Conservation (phyloP, 208 protist species). For the Angomonas deanei region DNA sequence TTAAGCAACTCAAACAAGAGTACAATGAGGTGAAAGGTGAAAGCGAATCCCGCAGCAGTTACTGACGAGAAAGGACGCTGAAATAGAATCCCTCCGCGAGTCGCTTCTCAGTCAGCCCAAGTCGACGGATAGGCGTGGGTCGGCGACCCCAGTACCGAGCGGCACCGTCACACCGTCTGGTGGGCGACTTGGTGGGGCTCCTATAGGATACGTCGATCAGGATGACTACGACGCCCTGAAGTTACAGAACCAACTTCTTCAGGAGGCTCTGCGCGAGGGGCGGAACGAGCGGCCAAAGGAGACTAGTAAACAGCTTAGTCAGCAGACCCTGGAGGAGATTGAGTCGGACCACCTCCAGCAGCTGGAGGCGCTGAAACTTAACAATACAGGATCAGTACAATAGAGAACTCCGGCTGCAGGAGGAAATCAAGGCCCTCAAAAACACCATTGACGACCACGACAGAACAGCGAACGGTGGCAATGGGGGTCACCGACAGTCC, state of each 20-base stretch:
- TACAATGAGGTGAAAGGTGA: constrained; percentile 25
- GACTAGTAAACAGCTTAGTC: constrained; percentile 19
- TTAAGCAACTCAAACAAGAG: constrained; percentile 21
- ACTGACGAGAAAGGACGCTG: constrained; percentile 25
- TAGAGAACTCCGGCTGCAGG: constrained; percentile 27
- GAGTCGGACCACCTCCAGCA: constrained; percentile 63
- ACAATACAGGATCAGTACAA: constrained; percentile 46
- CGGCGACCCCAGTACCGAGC: not conserved
- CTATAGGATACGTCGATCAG: constrained; percentile 37
- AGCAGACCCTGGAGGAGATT: constrained; percentile 43
- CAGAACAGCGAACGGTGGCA: constrained; percentile 8
- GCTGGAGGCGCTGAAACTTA: constrained; percentile 45
- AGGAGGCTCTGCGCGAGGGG: constrained; percentile 38
- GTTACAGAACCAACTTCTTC: constrained; percentile 49
- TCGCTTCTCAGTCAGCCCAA: constrained; percentile 10
- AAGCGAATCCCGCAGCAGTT: constrained; percentile 29
- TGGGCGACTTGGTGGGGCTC: not conserved
- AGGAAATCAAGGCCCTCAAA: constrained; percentile 24
- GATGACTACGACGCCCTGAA: constrained; percentile 53
- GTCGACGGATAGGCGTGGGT: not conserved
- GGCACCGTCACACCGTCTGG: not conserved
- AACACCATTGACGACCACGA: constrained; percentile 34
- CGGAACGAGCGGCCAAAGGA: constrained; percentile 19
- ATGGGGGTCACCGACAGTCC: constrained; percentile 24
- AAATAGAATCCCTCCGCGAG: constrained; percentile 32